Percentiles rank a stretch among this genome's conserved stretches.
These are phyloP conservation scores for Aspergillus tubingensis DNA, from an alignment of 2,329 filamentous ascomycete species.

Conservation along the genomic window DNA sequence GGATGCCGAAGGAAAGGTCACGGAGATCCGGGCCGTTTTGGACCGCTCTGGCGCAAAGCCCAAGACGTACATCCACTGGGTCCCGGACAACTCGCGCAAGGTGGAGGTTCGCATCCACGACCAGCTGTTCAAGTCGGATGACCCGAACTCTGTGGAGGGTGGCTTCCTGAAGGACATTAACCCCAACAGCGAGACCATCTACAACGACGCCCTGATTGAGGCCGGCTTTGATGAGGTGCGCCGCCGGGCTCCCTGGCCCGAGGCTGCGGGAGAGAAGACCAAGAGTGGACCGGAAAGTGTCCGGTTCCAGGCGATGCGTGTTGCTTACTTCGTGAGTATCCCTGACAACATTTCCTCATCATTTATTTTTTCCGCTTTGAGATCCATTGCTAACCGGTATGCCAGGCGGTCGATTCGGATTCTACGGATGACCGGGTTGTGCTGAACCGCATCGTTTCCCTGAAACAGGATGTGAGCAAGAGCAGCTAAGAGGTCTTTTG, in stretches of 20 bases:
- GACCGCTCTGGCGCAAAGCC: conserved; percentile 65
- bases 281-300: conserved; percentile 68
- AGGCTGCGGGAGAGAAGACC: conserved; percentile 62
- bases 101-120: conserved; percentile 79
- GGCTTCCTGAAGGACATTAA: conserved; percentile 85
- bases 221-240: conserved; percentile 77
- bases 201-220: conserved; percentile 76
- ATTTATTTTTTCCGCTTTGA: background rate
- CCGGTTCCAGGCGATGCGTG: conserved; percentile 86
- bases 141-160: conserved; percentile 74
- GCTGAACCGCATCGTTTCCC: conserved; percentile 84
- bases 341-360: background rate
- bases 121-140: conserved; percentile 80
- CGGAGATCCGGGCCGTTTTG: conserved; percentile 69
- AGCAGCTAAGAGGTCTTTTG: background rate
- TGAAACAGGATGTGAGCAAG: conserved; percentile 65
- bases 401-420: conserved; percentile 66
- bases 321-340: conserved; percentile 55
- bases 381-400: conserved; percentile 31
- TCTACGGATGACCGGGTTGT: conserved; percentile 78
- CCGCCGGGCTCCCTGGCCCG: conserved; percentile 75
- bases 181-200: conserved; percentile 79
- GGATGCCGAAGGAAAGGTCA: conserved; percentile 66
- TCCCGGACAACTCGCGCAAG: conserved; percentile 62
- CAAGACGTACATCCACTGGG: conserved; percentile 89